Conservation (phyloP, 2,329 filamentous ascomycete species). For the Venturia aucupariae region DNA sequence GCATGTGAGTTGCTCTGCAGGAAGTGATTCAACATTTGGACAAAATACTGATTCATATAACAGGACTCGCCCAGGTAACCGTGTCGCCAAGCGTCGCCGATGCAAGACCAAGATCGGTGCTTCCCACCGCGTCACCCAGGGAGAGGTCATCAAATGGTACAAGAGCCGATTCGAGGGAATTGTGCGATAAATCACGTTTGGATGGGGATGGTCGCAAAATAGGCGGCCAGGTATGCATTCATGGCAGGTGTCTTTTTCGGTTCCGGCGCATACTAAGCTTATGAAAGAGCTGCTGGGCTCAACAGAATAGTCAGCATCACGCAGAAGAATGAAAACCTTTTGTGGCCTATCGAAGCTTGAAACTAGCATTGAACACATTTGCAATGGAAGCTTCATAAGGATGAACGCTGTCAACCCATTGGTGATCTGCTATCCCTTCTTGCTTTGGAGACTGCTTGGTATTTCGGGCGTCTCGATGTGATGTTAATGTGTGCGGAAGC, state of each 20-base stretch:
- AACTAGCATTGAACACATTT: slow-evolving; percentile 33
- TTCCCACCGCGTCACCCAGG: slow-evolving; percentile 85
- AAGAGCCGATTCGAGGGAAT: slow-evolving; percentile 96
- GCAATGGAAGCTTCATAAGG: slow-evolving; percentile 51
- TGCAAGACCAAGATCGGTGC: slow-evolving; percentile 78
- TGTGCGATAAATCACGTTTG: slow-evolving; percentile 68
- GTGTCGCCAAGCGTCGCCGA: slow-evolving; percentile 90
- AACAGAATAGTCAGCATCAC: slow-evolving; percentile 20
- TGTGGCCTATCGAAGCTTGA: slow-evolving; percentile 37
- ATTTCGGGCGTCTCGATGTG: slow-evolving; percentile 1
- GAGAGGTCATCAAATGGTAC: slow-evolving; percentile 98
- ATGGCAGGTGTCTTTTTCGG: slow-evolving; percentile 21
- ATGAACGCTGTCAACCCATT: slow-evolving; percentile 52
- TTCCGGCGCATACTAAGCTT: slow-evolving; percentile 27
- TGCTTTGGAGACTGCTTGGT: slow-evolving; percentile 6
- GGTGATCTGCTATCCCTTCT: slow-evolving; percentile 29
- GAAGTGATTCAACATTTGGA: background rate
- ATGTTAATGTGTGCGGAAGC: background rate
- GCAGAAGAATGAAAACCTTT: slow-evolving; percentile 29
- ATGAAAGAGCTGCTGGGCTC: background rate
- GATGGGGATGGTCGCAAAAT: slow-evolving; percentile 17
- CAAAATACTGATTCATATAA: slow-evolving; percentile 23
- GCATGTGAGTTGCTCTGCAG: slow-evolving; percentile 59
- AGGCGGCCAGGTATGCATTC: slow-evolving; percentile 1
- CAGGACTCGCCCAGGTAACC: slow-evolving; percentile 92